Conservation (phyloP, 2,329 filamentous ascomycete genomes). For the Lasiodiplodia sp. region DNA sequence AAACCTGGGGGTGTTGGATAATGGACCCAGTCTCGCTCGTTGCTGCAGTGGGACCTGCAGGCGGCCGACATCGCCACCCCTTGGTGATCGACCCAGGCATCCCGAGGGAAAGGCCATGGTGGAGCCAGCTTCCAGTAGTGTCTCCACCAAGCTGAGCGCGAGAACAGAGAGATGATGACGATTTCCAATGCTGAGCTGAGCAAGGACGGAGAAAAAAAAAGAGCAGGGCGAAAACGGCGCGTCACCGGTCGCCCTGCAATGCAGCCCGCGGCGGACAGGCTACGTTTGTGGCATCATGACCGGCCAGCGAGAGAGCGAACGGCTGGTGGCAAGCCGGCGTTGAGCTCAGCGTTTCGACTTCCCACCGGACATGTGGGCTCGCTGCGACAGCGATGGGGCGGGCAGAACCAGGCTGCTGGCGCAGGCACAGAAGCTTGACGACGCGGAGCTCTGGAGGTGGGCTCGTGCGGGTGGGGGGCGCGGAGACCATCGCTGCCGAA, state of each 20-base stretch:
- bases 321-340: not conserved
- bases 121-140: constrained; percentile 9
- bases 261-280: not conserved
- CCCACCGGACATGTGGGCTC: not conserved
- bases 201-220: not conserved
- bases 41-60: not conserved
- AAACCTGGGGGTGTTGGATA: constrained; percentile 1
- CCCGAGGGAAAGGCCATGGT: constrained; percentile 19
- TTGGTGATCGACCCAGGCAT: constrained; percentile 20
- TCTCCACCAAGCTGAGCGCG: constrained; percentile 14
- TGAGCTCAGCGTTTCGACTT: constrained; percentile 1
- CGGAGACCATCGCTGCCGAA: constrained; percentile 19
- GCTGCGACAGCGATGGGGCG: constrained; percentile 10
- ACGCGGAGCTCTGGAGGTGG: constrained; percentile 16
- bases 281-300: constrained; percentile 5
- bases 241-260: not conserved
- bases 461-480: constrained; percentile 14
- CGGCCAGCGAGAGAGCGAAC: not conserved
- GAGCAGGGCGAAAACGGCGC: not conserved
- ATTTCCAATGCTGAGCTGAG: constrained; percentile 5
- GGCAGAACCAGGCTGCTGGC: constrained; percentile 6
- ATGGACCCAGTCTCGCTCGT: not conserved
- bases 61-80: constrained; percentile 17
- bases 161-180: not conserved
- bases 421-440: constrained; percentile 15